Base-by-base conservation (phyloP, 208 protist genomes). In the Trypanosoma grayi region DNA sequence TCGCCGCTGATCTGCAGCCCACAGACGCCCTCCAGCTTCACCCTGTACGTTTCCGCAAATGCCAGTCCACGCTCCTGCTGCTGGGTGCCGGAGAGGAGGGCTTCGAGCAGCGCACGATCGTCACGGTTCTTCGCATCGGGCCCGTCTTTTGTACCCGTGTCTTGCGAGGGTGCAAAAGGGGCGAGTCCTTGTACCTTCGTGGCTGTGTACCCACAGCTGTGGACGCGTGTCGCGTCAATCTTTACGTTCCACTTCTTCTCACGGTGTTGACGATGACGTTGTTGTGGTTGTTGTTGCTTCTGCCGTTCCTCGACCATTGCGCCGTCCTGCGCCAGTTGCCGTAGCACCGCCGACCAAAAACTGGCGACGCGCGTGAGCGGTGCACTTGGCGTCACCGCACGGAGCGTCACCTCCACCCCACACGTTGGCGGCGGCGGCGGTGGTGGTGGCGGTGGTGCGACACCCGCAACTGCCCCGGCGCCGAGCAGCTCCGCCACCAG, bases 1-100 rank as follows among this genome's bases (percentile, higher is more conserved):
- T 62, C 56, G 7, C 39, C 45, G 24, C 30, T 62, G 31, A 62
- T 41, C 25, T 62, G 56, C 16, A 62, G 31, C 20, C 56, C 56
- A 50, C 56, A 62, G 9, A 31, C 25, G n/a, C 56, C 56, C 28
- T 52, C 44, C 36, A 62, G 33, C 37, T 47, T 40, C 2, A 62
- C 40, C 10, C 33, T 41, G 44, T 27, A 43, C 34, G n/a, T 44
- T 45, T 39, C 20, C 16, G 14, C 22, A 37, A 33, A 22, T 53
- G 30, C 9, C 36, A 37, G 14, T 53, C 36, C n/a, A 39, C 20
- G 30, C 30, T 25, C 6, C 9, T 57, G n/a, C n/a, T 18, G 34
- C 44, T 40, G 34, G 40, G 34, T 34, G 44, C 25, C 37, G 3
- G 27, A 2, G 31, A 57, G 37, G 27, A 57, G 2, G 13, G 51